These are phyloP conservation scores for Phytophthora meadii DNA, from an alignment of 352 stramenopile species.

Conservation along the genomic window DNA sequence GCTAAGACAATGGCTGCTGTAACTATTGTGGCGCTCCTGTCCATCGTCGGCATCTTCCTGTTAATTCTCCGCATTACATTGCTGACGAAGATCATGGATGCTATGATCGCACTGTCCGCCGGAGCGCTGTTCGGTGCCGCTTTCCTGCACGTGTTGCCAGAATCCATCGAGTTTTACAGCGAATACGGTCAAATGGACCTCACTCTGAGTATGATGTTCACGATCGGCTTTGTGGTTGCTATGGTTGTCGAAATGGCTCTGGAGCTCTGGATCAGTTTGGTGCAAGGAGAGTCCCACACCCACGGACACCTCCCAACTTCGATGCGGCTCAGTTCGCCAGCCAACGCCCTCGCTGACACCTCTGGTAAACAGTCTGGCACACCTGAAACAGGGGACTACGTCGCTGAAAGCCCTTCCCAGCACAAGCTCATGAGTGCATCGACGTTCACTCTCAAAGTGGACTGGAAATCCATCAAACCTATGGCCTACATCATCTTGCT, in stretches of 20 bases:
- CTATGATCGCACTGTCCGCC: slow-evolving; percentile 62
- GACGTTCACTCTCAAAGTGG: slow-evolving; percentile 39
- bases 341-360: slow-evolving; percentile 7
- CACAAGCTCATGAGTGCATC: slow-evolving; percentile 25
- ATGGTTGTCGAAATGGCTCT: slow-evolving; percentile 64
- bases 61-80: slow-evolving; percentile 37
- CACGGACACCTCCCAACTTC: slow-evolving; percentile 38
- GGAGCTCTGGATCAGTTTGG: slow-evolving; percentile 46
- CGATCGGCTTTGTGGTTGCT: slow-evolving; percentile 70
- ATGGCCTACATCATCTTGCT: slow-evolving; percentile 79
- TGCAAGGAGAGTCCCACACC: slow-evolving; percentile 31
- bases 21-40: slow-evolving; percentile 46
- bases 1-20: slow-evolving; percentile 50
- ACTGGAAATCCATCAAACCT: slow-evolving; percentile 52
- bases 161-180: slow-evolving; percentile 71
- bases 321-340: slow-evolving; percentile 27
- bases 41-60: slow-evolving; percentile 51
- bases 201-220: slow-evolving; percentile 60
- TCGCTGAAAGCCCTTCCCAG: slow-evolving; percentile 13
- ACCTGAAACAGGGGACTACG: slow-evolving; percentile 26
- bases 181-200: slow-evolving; percentile 65
- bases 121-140: slow-evolving; percentile 78
- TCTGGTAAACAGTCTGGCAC: slow-evolving; percentile 35
- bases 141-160: slow-evolving; percentile 82
- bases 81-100: slow-evolving; percentile 47